Evolutionary conservation across 2,329 filamentous ascomycete genomes (phyloP).

Genomic region (Cladosporium halotolerans): DNA sequence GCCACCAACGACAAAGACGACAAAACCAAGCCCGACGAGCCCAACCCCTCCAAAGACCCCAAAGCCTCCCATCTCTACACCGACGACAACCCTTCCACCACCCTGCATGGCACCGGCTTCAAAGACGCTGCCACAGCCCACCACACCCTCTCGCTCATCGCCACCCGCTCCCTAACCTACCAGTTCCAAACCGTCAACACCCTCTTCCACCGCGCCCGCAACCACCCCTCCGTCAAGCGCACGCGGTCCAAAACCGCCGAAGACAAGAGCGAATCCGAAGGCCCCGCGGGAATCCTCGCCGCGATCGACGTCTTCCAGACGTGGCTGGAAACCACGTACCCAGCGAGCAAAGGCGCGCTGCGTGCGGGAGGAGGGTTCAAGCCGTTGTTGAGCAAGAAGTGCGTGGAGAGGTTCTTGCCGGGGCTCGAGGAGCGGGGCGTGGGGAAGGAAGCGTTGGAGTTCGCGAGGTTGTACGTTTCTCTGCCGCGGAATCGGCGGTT

Average conservation of each 20-base stretch:
- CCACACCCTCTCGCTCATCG: conserved; percentile 25
- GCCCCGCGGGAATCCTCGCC: conserved; percentile 18
- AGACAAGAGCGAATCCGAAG: background rate
- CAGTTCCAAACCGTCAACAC: conserved; percentile 30
- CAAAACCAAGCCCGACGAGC: background rate
- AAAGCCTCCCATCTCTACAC: conserved; percentile 30
- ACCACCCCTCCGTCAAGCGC: conserved; percentile 25
- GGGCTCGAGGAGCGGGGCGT: conserved; percentile 16
- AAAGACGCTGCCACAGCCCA: conserved; percentile 24
- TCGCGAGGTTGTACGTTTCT: conserved; percentile 21
- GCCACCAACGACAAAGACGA: background rate
- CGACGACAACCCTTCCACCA: conserved; percentile 29
- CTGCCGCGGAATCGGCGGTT: conserved; percentile 24
- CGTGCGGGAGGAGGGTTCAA: conserved; percentile 24
- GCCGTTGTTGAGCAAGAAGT: conserved; percentile 25
- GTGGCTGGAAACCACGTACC: conserved; percentile 28
- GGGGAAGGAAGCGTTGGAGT: conserved; percentile 15
- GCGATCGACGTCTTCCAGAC: conserved; percentile 24
- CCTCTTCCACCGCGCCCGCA: conserved; percentile 26
- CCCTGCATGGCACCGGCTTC: conserved; percentile 30
- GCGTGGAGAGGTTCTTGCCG: conserved; percentile 16
- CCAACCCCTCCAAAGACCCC: conserved; percentile 12
- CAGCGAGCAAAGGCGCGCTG: conserved; percentile 18
- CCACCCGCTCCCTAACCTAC: conserved; percentile 25
- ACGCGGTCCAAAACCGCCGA: conserved; percentile 2